phyloP scores from a whole-genome alignment of 495 filamentous ascomycete species.

The Xylaria nigripes region DNA sequence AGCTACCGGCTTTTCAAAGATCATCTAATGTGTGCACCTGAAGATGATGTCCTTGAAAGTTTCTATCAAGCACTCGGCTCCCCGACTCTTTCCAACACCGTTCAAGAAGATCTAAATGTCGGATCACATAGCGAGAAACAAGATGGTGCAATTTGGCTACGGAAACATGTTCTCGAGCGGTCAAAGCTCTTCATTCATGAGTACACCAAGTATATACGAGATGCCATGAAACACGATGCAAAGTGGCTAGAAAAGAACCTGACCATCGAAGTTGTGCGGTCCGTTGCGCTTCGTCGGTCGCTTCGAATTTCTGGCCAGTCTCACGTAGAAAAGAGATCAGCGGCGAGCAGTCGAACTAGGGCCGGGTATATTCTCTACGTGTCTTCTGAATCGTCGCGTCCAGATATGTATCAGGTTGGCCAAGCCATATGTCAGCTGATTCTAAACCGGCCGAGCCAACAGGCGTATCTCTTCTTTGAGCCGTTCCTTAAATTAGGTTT shows the following conservation, averaged over 20 bases:
- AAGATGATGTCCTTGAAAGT: conserved; percentile 75
- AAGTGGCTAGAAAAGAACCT: conserved; percentile 88
- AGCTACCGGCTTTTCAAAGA: conserved; percentile 78
- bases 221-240: conserved; percentile 69
- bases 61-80: conserved; percentile 68
- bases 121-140: conserved; percentile 42
- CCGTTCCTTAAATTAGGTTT: conserved; percentile 73
- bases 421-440: conserved; percentile 71
- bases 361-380: conserved; percentile 39
- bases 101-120: conserved; percentile 53
- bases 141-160: conserved; percentile 47
- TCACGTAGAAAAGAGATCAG: conserved; percentile 60
- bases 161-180: conserved; percentile 75
- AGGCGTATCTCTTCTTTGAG: conserved; percentile 78
- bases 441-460: conserved; percentile 72
- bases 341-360: conserved; percentile 38
- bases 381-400: conserved; percentile 43
- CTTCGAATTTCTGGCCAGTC: conserved; percentile 58
- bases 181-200: conserved; percentile 82
- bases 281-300: conserved; percentile 64
- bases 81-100: conserved; percentile 46
- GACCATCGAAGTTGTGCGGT: conserved; percentile 62
- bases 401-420: conserved; percentile 83
- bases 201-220: conserved; percentile 46
- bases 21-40: conserved; percentile 70